A percentile compares a stretch with the other conserved stretches of the same genome.
phyloP scores from a whole-genome alignment of 73 alveolate genomes.

The Uronychia binucleata region DNA sequence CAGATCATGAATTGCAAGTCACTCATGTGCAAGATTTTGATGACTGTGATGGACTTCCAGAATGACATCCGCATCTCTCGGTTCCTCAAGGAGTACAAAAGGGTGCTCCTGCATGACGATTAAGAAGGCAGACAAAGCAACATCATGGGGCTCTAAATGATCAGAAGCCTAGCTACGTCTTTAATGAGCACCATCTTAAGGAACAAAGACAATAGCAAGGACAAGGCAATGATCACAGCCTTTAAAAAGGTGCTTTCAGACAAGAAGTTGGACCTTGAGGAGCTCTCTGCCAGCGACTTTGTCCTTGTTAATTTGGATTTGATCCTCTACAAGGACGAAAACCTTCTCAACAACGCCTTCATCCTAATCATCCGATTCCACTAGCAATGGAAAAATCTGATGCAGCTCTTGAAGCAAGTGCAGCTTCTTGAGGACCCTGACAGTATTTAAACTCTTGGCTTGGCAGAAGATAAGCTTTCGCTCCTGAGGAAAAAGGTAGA shows the following conservation, averaged over 20 bases:
- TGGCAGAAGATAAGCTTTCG: not conserved
- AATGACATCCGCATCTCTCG: slow-evolving; percentile 27
- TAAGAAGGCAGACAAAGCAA: not conserved
- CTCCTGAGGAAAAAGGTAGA: slow-evolving; percentile 21
- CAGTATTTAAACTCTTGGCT: slow-evolving; percentile 2
- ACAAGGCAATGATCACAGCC: not conserved
- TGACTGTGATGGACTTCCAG: slow-evolving; percentile 30
- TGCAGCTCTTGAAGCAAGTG: slow-evolving; percentile 16
- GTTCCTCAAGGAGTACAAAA: slow-evolving; percentile 12
- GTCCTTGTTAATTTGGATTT: slow-evolving; percentile 31
- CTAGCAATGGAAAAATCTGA: slow-evolving; percentile 4
- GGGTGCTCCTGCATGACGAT: not conserved
- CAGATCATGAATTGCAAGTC: slow-evolving; percentile 22
- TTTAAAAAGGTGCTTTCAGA: slow-evolving; percentile 6
- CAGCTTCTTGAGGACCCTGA: slow-evolving; percentile 21
- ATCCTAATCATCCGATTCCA: slow-evolving; percentile 19
- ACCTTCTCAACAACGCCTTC: slow-evolving; percentile 6
- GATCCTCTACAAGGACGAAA: slow-evolving; percentile 26
- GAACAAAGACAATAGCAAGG: no score
- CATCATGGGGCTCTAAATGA: no score
- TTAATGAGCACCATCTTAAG: no score
- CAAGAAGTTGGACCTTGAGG: slow-evolving; percentile 31
- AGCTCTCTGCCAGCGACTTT: slow-evolving; percentile 13
- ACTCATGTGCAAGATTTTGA: slow-evolving; percentile 32
- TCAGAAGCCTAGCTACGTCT: no score